These are phyloP conservation scores for Dendrobium catenatum DNA, from an alignment of 106 monocot genomes.

Conservation along the genomic window DNA sequence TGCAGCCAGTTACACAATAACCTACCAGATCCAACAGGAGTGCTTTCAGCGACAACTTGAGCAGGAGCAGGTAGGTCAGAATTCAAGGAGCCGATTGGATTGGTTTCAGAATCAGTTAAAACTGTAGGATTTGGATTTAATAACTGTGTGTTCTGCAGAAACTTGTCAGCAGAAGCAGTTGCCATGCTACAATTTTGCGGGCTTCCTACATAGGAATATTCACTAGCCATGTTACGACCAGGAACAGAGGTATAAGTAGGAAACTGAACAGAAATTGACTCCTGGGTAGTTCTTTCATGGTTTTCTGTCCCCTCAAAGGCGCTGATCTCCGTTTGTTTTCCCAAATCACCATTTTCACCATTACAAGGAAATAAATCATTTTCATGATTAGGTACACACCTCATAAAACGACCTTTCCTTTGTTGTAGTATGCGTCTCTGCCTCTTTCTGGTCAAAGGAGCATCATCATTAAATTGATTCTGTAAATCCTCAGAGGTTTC, in stretches of 20 bases:
- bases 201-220: constrained; percentile 22
- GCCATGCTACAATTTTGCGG: constrained; percentile 22
- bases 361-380: constrained; percentile 21
- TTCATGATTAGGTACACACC: constrained; percentile 21
- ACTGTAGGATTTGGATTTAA: constrained; percentile 23
- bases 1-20: constrained; percentile 92
- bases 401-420: constrained; percentile 44
- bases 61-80: constrained; percentile 82
- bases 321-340: constrained; percentile 19
- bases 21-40: constrained; percentile 93
- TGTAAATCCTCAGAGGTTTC: constrained; percentile 40
- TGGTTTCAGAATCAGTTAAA: constrained; percentile 32
- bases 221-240: constrained; percentile 21
- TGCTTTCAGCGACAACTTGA: constrained; percentile 84
- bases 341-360: constrained; percentile 26
- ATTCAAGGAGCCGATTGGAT: constrained; percentile 32
- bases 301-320: constrained; percentile 17
- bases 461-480: constrained; percentile 51
- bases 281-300: constrained; percentile 25
- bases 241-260: constrained; percentile 20
- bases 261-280: constrained; percentile 30
- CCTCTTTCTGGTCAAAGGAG: constrained; percentile 54
- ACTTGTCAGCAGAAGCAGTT: constrained; percentile 22
- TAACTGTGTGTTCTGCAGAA: constrained; percentile 16
- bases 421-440: constrained; percentile 74